Percentiles rank a stretch among this genome's conserved stretches.
phyloP scores from a whole-genome alignment of 169 alveolate species.

The Plasmodium blacklocki region DNA sequence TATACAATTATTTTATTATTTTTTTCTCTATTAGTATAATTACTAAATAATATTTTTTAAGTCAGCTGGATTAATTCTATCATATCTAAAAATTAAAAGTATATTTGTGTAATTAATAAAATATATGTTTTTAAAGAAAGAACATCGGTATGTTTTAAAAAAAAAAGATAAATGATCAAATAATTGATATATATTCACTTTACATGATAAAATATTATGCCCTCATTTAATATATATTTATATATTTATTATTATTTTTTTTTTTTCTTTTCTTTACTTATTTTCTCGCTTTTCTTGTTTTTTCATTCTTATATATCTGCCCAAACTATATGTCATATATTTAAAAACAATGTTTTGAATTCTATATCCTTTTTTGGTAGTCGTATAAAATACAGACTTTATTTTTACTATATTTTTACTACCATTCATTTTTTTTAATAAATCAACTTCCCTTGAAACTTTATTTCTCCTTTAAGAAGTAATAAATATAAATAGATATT shows the following conservation, averaged over 20 bases:
- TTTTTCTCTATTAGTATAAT: neutral
- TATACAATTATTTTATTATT: too few species aligned
- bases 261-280: constrained; percentile 33
- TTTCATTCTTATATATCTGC: constrained; percentile 51
- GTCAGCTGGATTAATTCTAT: constrained; percentile 27
- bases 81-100: constrained; percentile 12
- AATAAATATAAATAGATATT: neutral
- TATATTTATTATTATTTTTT: neutral
- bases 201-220: neutral
- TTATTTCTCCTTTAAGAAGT: constrained; percentile 46
- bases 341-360: constrained; percentile 64
- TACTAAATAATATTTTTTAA: constrained; percentile 55
- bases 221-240: too few species aligned
- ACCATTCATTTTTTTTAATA: constrained; percentile 44
- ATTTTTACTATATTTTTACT: constrained; percentile 52
- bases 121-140: neutral
- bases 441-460: constrained; percentile 73
- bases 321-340: constrained; percentile 71
- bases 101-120: neutral
- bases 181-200: too few species aligned
- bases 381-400: constrained; percentile 57
- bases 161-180: neutral
- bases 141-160: neutral
- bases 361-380: constrained; percentile 59
- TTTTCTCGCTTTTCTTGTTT: constrained; percentile 60